Evolutionary conservation across 2,329 filamentous ascomycete species (phyloP), one percentile per base, ranked within the genome.

Genomic region (Pseudogymnoascus sp.): DNA sequence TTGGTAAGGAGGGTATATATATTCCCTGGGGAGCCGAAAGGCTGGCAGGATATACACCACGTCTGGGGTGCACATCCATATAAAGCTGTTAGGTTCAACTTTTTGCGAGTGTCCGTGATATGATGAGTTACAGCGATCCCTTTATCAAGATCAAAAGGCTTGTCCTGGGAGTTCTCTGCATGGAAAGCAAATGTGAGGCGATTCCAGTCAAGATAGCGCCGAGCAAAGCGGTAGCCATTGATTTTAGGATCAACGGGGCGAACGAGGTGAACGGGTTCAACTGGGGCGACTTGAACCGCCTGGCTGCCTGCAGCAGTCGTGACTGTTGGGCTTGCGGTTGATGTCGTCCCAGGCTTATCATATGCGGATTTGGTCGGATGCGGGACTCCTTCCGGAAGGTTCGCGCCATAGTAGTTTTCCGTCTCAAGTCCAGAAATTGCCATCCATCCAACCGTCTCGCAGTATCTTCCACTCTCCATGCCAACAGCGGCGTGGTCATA

Each of bases 371-470:
- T 63, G 0, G 71, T 72, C 61, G 66, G 68, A 37, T 69, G 68
- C 59, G 72, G 70, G 12, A 71, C 70, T 11, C 70, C 70, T 14
- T 61, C 62, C 19, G 70, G 70, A 7, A 64, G 24, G 22, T 59
- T 62, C 16, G 68, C 64, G 11, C 68, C 70, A 10, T 63, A 70
- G 64, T 66, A 70, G 12, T 65, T 67, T 19, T 65, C 65, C 1
- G 70, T 70, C 19, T 72, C 80, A 4, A 74, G 69, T 8, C 91
- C 91, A 63, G 88, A 82, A 53, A 97, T 86, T 0, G 92, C 96
- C 84, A 95, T 86, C 83, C 95, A 98, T 1, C 93, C 93, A 59
- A 98, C 88, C 0, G 93, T 97, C 78, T 98, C 93, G 80, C 97
- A 89, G 75, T 97, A 98, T 0, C 93, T 84, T 3, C 93, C 93